These are phyloP conservation scores for Psilocybe mexicana DNA, from an alignment of 1,284 basidiomycete genomes.

Conservation along the genomic window DNA sequence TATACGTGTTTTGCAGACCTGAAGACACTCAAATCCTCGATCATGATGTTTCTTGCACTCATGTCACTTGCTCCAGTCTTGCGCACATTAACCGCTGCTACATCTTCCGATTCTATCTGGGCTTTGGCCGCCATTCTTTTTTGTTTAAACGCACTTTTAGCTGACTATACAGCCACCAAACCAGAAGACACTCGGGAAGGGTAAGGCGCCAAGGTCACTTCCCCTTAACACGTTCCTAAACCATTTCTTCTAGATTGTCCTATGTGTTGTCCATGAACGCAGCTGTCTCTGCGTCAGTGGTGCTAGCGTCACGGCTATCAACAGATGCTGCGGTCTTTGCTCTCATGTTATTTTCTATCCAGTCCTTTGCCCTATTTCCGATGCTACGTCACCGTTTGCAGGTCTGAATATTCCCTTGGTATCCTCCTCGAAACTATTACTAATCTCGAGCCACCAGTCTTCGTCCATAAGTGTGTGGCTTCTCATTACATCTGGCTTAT, in stretches of 20 bases:
- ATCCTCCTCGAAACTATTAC: constrained; percentile 12
- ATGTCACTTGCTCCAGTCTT: constrained; percentile 91
- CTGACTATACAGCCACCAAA: constrained; percentile 52
- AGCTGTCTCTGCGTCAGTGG: constrained; percentile 91
- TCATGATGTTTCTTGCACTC: constrained; percentile 86
- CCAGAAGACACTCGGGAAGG: constrained; percentile 51
- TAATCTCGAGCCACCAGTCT: constrained; percentile 36
- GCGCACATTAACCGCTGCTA: constrained; percentile 90
- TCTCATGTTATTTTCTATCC: constrained; percentile 84
- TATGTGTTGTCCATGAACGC: constrained; percentile 95
- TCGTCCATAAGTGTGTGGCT: constrained; percentile 46
- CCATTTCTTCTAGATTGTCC: constrained; percentile 59
- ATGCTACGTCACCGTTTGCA: constrained; percentile 78
- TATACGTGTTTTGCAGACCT: constrained; percentile 46
- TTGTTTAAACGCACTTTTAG: constrained; percentile 45
- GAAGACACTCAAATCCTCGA: constrained; percentile 70
- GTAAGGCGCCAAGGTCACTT: constrained; percentile 25
- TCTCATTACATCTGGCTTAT: constrained; percentile 51
- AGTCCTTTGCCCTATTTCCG: constrained; percentile 86
- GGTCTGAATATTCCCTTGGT: constrained; percentile 42
- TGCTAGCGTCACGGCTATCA: constrained; percentile 87
- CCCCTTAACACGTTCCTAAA: constrained; percentile 7
- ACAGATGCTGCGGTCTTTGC: constrained; percentile 90
- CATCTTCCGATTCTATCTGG: constrained; percentile 97
- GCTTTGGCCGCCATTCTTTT: constrained; percentile 66